Evolutionary conservation across 2,329 filamentous ascomycete genomes (phyloP), one percentile per base, ranked within the genome.

Genomic region (Trichoderma harzianum): DNA sequence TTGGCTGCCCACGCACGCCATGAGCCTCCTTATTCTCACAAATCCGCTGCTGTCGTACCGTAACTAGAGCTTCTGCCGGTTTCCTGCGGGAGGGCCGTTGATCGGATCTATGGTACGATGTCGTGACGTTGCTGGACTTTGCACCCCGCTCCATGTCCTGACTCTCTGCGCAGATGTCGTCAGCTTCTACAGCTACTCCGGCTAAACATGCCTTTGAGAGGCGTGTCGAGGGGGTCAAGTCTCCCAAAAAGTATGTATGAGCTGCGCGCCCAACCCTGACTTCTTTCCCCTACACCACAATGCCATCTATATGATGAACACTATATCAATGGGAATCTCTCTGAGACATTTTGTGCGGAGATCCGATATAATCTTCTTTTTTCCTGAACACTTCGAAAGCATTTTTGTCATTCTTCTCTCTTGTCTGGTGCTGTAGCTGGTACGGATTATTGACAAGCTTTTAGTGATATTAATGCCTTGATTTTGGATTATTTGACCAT

Each of bases 271-370:
- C 36, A 28, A 34, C 71, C 63, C 72, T 32, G 39, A 24, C 66
- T 67, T 65, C 34, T 47, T 57, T 61, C 43, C 26, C n/a, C 32
- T 21, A 10, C 10, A 11, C 57, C 67, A 62, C 16, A 30, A 14
- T 63, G 74, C 76, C 75, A 84, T 77, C 76, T 75, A 84, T 77
- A 86, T 90, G 86, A 97, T 97, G 95, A 97, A 93, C 86, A 87
- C 84, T 84, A 87, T 91, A 91, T 93, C 91, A 97, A 97, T 99
- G 96, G 96, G 96, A 99, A 99, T 99, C 96, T 99, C 97, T 99
- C 96, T 92, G 93, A 98, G 93, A 88, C 62, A 89, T 86, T 84
- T 82, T 83, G 88, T 99, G 96, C 93, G 92, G 96, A 99, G 90
- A 94, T 90, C 83, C 84, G 87, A 91, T 93, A 82, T 81, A 74